These are phyloP conservation scores for Annona cherimola DNA, from an alignment of 164 flowering plant genomes.

Conservation along the genomic window DNA sequence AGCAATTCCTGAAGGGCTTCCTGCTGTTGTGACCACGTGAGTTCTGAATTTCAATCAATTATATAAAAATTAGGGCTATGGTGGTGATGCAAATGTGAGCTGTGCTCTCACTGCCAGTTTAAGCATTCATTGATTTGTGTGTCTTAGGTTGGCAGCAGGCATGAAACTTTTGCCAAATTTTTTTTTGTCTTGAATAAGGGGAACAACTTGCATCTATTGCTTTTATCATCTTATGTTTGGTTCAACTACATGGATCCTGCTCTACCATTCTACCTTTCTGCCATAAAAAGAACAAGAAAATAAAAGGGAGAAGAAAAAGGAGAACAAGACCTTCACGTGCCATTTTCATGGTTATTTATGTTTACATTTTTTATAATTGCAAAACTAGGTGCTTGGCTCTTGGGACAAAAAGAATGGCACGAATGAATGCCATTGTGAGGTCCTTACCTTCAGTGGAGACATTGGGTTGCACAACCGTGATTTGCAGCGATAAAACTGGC, in stretches of 20 bases:
- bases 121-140: background rate
- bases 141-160: background rate
- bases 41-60: conserved; percentile 18
- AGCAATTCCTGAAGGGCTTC: conserved; percentile 99
- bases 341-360: background rate
- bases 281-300: no score
- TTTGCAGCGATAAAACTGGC: conserved; percentile 99
- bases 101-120: background rate
- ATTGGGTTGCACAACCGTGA: conserved; percentile 95
- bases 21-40: conserved; percentile 99
- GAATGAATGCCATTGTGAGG: conserved; percentile 93
- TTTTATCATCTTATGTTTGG: background rate
- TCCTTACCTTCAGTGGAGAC: conserved; percentile 98
- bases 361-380: background rate
- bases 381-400: conserved; percentile 85
- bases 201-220: background rate
- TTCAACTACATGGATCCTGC: no score
- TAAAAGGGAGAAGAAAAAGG: no score
- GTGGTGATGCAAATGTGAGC: background rate
- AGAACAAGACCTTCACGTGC: background rate
- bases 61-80: background rate
- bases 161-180: background rate
- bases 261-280: no score
- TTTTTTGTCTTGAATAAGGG: background rate
- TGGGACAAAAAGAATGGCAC: conserved; percentile 97